Conservation (phyloP, 208 protist species). For the Trichomonas vaginalis region DNA sequence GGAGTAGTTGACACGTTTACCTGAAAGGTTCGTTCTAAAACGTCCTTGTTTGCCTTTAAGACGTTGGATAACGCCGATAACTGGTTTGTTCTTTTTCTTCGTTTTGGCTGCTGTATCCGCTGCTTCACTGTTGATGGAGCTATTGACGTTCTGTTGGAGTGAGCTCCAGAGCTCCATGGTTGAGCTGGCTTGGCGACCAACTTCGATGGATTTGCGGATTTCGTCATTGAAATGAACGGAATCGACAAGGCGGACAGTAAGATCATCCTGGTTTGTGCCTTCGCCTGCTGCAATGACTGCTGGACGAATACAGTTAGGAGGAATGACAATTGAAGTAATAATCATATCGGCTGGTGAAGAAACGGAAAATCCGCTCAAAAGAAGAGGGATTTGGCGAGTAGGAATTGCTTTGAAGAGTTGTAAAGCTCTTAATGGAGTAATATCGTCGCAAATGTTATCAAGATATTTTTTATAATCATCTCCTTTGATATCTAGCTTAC, state of each 20-base stretch:
- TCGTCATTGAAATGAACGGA: not conserved
- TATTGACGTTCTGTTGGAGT: constrained; percentile 69
- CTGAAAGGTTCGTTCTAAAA: constrained; percentile 90
- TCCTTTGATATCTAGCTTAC: not conserved
- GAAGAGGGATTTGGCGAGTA: constrained; percentile 63
- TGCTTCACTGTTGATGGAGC: constrained; percentile 55
- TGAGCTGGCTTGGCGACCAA: not conserved
- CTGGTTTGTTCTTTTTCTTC: constrained; percentile 23
- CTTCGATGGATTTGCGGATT: constrained; percentile 4
- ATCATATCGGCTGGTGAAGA: constrained; percentile 63
- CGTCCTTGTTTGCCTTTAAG: constrained; percentile 97
- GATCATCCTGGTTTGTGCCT: constrained; percentile 87
- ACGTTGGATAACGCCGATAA: constrained; percentile 68
- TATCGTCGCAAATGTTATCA: constrained; percentile 20
- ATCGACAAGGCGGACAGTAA: constrained; percentile 68
- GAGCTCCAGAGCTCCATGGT: constrained; percentile 76
- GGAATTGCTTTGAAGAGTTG: constrained; percentile 52
- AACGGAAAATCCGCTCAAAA: constrained; percentile 44
- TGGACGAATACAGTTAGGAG: constrained; percentile 83
- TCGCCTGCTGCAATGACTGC: constrained; percentile 51
- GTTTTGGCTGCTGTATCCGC: constrained; percentile 31
- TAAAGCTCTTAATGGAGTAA: constrained; percentile 13
- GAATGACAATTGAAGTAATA: constrained; percentile 71
- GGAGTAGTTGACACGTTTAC: constrained; percentile 98
- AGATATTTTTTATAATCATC: not conserved